Evolutionary conservation across 78 protist species (phyloP), one percentile per base, ranked within the genome.

Genomic region (Emiliania huxleyi): DNA sequence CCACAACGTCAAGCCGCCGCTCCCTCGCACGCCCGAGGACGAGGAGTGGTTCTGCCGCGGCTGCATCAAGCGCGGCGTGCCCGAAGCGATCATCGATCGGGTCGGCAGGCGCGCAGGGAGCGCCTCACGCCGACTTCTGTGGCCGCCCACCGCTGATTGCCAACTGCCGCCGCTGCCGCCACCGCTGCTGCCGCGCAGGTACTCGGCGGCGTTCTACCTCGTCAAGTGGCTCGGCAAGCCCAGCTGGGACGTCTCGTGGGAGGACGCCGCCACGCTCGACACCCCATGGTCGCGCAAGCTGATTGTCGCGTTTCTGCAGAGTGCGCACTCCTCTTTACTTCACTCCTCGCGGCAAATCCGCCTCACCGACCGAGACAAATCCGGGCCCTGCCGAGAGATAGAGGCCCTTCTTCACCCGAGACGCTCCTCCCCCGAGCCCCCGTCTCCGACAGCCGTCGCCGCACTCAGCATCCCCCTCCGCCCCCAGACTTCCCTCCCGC

Each of bases 21-120:
- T 77, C 23, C 85, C 85, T 45, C 85, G 85, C 48, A 1, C 44
- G 49, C 85, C 42, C 44, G 85, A 77, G 18, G 85, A 77, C 85
- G 46, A 77, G 35, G 85, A 77, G 85, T 77, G 85, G 85, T 77
- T 77, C 85, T 77, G 85, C 46, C 42, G 85, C 42, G 85, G 35
- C 33, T 77, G 85, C 85, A 19, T 77, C 48, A 37, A 40, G 33
- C 85, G 85, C 23, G 85, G 85, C 48, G 85, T 77, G 48, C 85
- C 85, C 35, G 85, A 77, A 0, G 44, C 5, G 23, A 77, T 77
- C 85, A 18, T 77, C 48, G 85, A 77, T 48, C 85, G 85, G 26
- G 46, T 40, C 85, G 85, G 85, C 18, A 2, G 83, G 83, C n/a
- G n/a, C n/a, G n/a, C n/a, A n/a, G n/a, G n/a, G n/a, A n/a, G n/a